phyloP scores from a whole-genome alignment of 2,329 filamentous ascomycete genomes.

The Graphilbum fragrans region DNA sequence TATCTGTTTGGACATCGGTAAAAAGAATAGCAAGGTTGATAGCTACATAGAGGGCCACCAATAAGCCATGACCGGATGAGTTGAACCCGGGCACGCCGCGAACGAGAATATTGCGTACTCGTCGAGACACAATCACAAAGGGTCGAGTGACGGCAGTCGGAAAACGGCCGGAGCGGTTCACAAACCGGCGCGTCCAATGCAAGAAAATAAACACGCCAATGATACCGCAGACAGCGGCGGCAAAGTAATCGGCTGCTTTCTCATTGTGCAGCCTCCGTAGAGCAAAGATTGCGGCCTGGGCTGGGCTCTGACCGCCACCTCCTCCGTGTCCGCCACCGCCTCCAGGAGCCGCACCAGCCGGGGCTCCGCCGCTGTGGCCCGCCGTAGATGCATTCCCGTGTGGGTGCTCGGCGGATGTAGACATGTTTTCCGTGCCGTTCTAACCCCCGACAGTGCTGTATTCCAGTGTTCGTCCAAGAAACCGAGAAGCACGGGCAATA shows the following conservation, averaged over 20 bases:
- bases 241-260: slow-evolving; percentile 7
- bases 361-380: no score
- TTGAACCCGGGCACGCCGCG: slow-evolving; percentile 18
- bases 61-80: slow-evolving; percentile 20
- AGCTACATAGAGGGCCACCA: slow-evolving; percentile 17
- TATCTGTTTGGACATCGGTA: slow-evolving; percentile 16
- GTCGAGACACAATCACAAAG: slow-evolving; percentile 13
- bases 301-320: neutral
- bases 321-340: neutral
- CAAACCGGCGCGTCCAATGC: slow-evolving; percentile 16
- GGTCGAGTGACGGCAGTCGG: slow-evolving; percentile 11
- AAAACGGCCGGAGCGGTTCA: slow-evolving; percentile 10
- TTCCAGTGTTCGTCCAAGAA: no score
- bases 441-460: no score
- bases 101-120: slow-evolving; percentile 17
- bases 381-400: no score
- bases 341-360: no score
- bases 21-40: slow-evolving; percentile 18
- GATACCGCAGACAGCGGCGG: slow-evolving; percentile 14
- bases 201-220: slow-evolving; percentile 17
- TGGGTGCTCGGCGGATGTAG: no score
- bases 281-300: neutral
- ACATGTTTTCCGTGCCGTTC: no score
- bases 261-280: slow-evolving; percentile 4
- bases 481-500: no score